Conservation (phyloP, 306 rosid species). For the Acacia crassicarpa region DNA sequence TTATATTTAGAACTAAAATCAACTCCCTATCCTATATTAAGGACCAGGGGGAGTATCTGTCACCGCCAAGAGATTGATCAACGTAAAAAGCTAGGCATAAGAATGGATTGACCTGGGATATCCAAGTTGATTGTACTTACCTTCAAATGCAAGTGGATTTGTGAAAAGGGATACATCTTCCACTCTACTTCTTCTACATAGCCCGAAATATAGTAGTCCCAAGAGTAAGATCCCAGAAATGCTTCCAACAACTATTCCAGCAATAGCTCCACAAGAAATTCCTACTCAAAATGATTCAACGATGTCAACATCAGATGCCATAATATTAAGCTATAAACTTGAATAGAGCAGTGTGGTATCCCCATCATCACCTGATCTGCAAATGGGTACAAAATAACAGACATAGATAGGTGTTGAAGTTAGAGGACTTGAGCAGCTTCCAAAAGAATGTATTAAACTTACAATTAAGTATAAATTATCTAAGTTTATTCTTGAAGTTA, state of each 20-base stretch:
- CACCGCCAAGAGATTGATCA: background rate
- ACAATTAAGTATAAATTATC: background rate
- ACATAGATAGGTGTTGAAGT: slow-evolving; percentile 27
- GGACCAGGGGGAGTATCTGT: background rate
- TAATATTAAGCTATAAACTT: slow-evolving; percentile 1
- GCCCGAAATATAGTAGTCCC: slow-evolving; percentile 40
- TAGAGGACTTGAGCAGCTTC: slow-evolving; percentile 12
- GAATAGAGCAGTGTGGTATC: slow-evolving; percentile 22
- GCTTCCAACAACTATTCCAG: slow-evolving; percentile 53
- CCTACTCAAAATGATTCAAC: slow-evolving; percentile 49
- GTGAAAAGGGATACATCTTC: slow-evolving; percentile 43
- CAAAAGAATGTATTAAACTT: background rate
- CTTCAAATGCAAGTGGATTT: slow-evolving; percentile 27
- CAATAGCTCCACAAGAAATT: slow-evolving; percentile 49
- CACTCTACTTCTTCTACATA: slow-evolving; percentile 45
- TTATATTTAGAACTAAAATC: too few species aligned
- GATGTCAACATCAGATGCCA: slow-evolving; percentile 35
- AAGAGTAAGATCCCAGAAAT: slow-evolving; percentile 42
- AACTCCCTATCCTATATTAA: too few species aligned
- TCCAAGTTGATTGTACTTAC: slow-evolving; percentile 36
- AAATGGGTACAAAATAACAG: slow-evolving; percentile 29
- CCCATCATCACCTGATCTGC: slow-evolving; percentile 68
- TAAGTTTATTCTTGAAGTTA: background rate
- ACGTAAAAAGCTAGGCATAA: background rate
- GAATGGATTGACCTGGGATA: slow-evolving; percentile 32